Base-by-base conservation (phyloP, 306 rosid species). In the Vicia faba region DNA sequence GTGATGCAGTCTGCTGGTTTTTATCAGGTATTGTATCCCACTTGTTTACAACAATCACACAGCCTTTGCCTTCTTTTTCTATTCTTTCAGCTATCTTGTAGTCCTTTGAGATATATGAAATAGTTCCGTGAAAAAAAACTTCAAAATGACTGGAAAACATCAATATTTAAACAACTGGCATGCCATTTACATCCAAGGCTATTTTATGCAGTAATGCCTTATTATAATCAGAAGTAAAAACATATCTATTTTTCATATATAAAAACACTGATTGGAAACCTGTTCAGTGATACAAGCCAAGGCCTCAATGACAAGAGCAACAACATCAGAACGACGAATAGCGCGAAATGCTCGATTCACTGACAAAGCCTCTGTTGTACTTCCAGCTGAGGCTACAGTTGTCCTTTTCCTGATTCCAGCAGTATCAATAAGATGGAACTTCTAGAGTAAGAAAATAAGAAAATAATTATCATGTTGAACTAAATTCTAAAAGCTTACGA, bases 331-430 rank as follows among this genome's bases (percentile, higher is more conserved):
- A 66, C 96, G 97, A 19, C 90, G 89, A 44, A 93, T 74, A 43
- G 98, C 98, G 67, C 96, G 97, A 79, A 93, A 93, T 72, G 98
- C 98, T 74, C 96, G 82, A 78, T 93, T 93, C 16, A 93, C 97
- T 1, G 97, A 93, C 69, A 93, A 79, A 71, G 95, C 83, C 86
- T 93, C 98, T 4, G 98, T 93, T 45, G 75, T 48, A 72, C 91
- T 93, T 53, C 98, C 97, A 6, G 89, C 83, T 16, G 98, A 86
- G 59, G 87, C 90, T 50, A 93, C 80, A 2, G 78, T 78, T 38
- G 98, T 82, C 81, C 96, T 81, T 89, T 68, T 86, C 81, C 98
- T 89, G 70, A 93, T 90, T 84, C 98, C 97, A 79, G 98, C 98
- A 64, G 97, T 93, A 78, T 93, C 98, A 54, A 86, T 93, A 72